These are phyloP conservation scores for Lithospermum erythrorhizon DNA, from an alignment of 257 asterid species.

Conservation along the genomic window DNA sequence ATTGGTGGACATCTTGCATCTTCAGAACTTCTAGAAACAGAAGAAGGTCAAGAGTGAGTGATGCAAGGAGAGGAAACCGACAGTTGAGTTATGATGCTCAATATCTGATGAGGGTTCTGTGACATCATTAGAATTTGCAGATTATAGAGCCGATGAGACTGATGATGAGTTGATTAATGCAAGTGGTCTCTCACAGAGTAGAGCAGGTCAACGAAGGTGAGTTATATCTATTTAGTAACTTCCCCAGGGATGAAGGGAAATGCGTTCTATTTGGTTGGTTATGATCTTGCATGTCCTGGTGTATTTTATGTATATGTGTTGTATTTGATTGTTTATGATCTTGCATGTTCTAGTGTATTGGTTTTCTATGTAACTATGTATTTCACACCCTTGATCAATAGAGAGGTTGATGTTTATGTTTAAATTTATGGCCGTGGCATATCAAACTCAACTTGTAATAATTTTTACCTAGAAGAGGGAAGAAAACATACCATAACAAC, in stretches of 20 bases:
- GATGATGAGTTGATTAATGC: conserved; percentile 48
- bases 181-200: conserved; percentile 40
- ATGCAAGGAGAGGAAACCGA: conserved; percentile 52
- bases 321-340: too few species aligned
- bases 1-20: conserved; percentile 84
- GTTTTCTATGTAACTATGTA: neutral
- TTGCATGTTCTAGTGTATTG: neutral
- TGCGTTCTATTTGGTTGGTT: neutral
- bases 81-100: conserved; percentile 49
- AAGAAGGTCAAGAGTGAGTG: conserved; percentile 58
- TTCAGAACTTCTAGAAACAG: conserved; percentile 66
- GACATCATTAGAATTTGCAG: conserved; percentile 52
- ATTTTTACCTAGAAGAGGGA: too few species aligned
- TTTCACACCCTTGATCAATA: neutral
- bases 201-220: conserved; percentile 54
- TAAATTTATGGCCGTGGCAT: neutral
- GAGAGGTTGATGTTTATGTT: neutral
- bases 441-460: neutral
- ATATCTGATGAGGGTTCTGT: conserved; percentile 77
- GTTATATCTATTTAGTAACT: conserved; percentile 4
- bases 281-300: neutral
- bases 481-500: too few species aligned
- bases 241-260: neutral
- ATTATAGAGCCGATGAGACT: conserved; percentile 42
- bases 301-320: neutral